Conservation (phyloP, 2,329 filamentous ascomycete genomes). For the Keithomyces neogunnii region DNA sequence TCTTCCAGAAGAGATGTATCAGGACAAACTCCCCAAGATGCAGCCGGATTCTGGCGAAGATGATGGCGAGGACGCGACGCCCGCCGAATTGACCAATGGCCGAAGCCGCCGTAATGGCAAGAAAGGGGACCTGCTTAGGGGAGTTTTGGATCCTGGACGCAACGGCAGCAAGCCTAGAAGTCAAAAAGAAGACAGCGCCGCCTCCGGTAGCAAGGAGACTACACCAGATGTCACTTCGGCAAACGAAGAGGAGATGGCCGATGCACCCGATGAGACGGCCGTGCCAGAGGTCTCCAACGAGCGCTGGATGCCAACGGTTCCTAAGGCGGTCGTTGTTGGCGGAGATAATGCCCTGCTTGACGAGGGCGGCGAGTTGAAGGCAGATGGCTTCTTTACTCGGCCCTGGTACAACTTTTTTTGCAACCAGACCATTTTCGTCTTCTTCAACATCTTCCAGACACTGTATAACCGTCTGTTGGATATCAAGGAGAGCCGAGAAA, state of each 20-base stretch:
- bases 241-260: conserved; percentile 67
- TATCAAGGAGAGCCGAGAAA: conserved; percentile 70
- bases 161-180: conserved; percentile 61
- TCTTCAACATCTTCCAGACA: conserved; percentile 89
- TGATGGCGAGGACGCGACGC: conserved; percentile 63
- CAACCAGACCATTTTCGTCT: conserved; percentile 87
- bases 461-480: conserved; percentile 76
- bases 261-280: conserved; percentile 47
- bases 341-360: conserved; percentile 46
- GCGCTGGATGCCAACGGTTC: conserved; percentile 55
- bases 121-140: conserved; percentile 73
- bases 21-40: conserved; percentile 58
- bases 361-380: conserved; percentile 57
- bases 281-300: conserved; percentile 57
- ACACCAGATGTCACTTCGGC: conserved; percentile 77
- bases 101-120: conserved; percentile 64
- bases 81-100: conserved; percentile 62
- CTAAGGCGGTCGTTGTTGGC: conserved; percentile 44
- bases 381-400: conserved; percentile 72
- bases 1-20: conserved; percentile 60
- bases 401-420: conserved; percentile 83
- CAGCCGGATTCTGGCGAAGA: conserved; percentile 67
- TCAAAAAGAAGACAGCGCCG: conserved; percentile 73
- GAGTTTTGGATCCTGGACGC: conserved; percentile 71
- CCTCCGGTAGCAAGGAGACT: conserved; percentile 74